phyloP scores from a whole-genome alignment of 1,284 basidiomycete species.

The Calocybe gambosa region DNA sequence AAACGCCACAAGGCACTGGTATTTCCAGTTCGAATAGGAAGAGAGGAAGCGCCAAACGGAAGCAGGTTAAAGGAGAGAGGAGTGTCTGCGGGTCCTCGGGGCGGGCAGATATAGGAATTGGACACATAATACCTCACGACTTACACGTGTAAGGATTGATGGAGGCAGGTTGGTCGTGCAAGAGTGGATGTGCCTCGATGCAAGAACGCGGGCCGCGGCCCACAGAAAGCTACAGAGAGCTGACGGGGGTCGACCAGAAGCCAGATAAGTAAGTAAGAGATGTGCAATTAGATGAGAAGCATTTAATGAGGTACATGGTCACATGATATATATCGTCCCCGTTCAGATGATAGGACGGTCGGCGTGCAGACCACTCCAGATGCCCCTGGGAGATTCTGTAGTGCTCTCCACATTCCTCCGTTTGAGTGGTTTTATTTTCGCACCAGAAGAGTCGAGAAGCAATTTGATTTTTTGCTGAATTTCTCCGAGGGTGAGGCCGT shows the following conservation, averaged over 20 bases:
- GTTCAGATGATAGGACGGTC: slow-evolving; percentile 40
- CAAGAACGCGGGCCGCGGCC: slow-evolving; percentile 8
- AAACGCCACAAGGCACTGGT: slow-evolving; percentile 7
- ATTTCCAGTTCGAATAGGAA: slow-evolving; percentile 9
- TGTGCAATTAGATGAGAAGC: slow-evolving; percentile 7
- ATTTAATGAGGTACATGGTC: slow-evolving; percentile 9
- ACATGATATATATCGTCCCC: slow-evolving; percentile 21
- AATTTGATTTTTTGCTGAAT: slow-evolving; percentile 73
- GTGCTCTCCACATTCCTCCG: slow-evolving; percentile 69
- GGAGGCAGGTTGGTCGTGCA: slow-evolving; percentile 5
- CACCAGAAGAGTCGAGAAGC: slow-evolving; percentile 79
- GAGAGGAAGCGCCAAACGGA: slow-evolving; percentile 6
- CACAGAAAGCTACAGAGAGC: not conserved
- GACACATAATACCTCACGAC: slow-evolving; percentile 29
- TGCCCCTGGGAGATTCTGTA: slow-evolving; percentile 74
- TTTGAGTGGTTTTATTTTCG: slow-evolving; percentile 74
- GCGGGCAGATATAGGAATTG: slow-evolving; percentile 1
- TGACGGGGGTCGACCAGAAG: not conserved
- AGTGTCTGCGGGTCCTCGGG: slow-evolving; percentile 20
- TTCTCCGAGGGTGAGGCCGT: slow-evolving; percentile 63
- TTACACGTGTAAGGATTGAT: slow-evolving; percentile 26
- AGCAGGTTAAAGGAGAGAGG: slow-evolving; percentile 16
- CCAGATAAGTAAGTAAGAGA: slow-evolving; percentile 1
- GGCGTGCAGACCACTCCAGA: slow-evolving; percentile 80
- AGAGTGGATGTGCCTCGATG: slow-evolving; percentile 10